Evolutionary conservation across 371 early-diverging fungal genomes (phyloP).

Genomic region (Zopfochytrium polystomum): DNA sequence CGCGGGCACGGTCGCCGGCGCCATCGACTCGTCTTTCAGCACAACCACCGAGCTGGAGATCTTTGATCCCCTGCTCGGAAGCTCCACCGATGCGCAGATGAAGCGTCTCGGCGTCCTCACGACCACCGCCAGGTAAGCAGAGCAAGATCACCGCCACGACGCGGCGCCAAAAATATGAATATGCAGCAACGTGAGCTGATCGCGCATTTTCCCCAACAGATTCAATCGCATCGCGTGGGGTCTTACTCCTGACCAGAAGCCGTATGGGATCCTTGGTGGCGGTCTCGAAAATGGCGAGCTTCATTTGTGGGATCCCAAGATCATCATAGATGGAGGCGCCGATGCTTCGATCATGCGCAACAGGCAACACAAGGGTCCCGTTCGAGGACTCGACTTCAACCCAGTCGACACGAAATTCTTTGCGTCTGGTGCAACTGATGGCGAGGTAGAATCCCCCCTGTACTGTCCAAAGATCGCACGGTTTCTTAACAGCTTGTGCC

Average conservation of each 20-base stretch:
- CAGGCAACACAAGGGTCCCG: constrained; percentile 78
- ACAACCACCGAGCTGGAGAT: constrained; percentile 88
- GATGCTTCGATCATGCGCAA: constrained; percentile 60
- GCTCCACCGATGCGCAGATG: constrained; percentile 14
- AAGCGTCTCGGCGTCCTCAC: constrained; percentile 14
- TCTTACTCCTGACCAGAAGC: constrained; percentile 37
- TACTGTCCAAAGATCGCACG: too few relatives aligned
- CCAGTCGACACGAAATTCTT: constrained; percentile 79
- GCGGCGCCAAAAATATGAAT: too few relatives aligned
- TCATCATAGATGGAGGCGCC: constrained; percentile 53
- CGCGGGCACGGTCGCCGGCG: constrained; percentile 94
- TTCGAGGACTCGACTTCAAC: constrained; percentile 91
- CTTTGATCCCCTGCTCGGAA: constrained; percentile 70
- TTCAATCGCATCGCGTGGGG: constrained; percentile 90
- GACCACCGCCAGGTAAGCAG: constrained; percentile 19
- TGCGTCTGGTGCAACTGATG: constrained; percentile 87
- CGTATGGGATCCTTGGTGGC: constrained; percentile 84
- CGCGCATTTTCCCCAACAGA: constrained; percentile 29
- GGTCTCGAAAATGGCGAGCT: constrained; percentile 94
- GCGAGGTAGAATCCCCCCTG: too few relatives aligned
- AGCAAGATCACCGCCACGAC: too few relatives aligned
- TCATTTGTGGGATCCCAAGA: constrained; percentile 80
- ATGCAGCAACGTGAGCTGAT: background rate
- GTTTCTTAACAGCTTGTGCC: too few relatives aligned
- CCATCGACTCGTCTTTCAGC: constrained; percentile 92